Evolutionary conservation across 2,329 filamentous ascomycete species (phyloP), one percentile per base, ranked within the genome.

Genomic region (Teratosphaeria gauchensis): DNA sequence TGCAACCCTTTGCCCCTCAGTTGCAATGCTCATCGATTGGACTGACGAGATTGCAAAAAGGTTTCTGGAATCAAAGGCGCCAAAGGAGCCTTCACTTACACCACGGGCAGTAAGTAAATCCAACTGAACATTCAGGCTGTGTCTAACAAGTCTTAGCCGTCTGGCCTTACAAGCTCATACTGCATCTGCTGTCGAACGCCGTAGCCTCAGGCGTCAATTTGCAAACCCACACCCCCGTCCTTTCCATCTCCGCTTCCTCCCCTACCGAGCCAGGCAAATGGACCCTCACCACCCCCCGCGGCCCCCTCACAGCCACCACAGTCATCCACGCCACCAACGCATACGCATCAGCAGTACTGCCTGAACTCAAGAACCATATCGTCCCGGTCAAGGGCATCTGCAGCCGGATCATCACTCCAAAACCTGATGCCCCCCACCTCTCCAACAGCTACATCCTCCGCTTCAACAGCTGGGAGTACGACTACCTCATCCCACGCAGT

Each of bases 131-230:
- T 5, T 16, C 35, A 42, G 14, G 35, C 35, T 42, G 35, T 14
- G 11, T 28, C 35, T 42, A 11, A 54, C 70, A 82, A 55, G 87
- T 88, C 0, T 87, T 82, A 0, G 84, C 82, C 65, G 67, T 89
- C 38, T 89, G 86, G 87, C 88, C 89, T 0, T 92, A 92, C 72
- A 92, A 91, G 74, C 80, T 92, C 16, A 84, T 94, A 2, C 76
- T 82, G 2, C 86, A 85, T 74, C 77, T 91, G 0, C 74, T 95
- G 1, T 83, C 87, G 69, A 72, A 74, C 12, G 78, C 87, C 0
- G 68, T 80, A 3, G 69, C 76, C 30, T 70, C 70, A 0, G 72
- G 68, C n/a, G 83, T 90, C 64, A 90, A 90, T 65, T 76, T 92
- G 28, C 88, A 91, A 72, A 90, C 87, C 3, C 82, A 79, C 60